Base-by-base conservation (phyloP, 345 rosid species). In the Sisymbrium irio region DNA sequence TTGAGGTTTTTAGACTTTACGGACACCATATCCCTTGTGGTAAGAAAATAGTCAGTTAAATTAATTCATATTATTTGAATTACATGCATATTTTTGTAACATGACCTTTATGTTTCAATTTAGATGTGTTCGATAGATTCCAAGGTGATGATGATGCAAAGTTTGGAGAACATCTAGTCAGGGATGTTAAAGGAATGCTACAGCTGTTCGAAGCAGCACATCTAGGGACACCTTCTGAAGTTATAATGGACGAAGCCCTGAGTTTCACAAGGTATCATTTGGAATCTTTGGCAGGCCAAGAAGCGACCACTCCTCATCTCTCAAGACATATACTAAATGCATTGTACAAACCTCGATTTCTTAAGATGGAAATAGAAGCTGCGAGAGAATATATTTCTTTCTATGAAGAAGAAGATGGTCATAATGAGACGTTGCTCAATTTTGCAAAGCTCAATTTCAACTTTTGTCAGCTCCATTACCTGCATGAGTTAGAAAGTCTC, bases 371-470 rank as follows among this genome's bases (percentile, higher is more conserved):
- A 25, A 0, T 60, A 18, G 39, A 47, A 35, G 13, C 33, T 12
- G 47, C 74, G 22, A 70, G 66, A 70, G 74, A 69, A 46, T 70
- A 70, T 33, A 70, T 70, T 13, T 70, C 74, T 2, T 70, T 15
- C 58, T 70, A 70, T 14, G 66, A 70, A 45, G 49, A 70, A 59
- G 74, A 70, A 59, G 59, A 59, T 59, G 58, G 11, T 6, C 58
- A 20, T 17, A 0, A 70, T 0, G 6, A 46, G 17, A 59, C 22
- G 12, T 11, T 70, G 9, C 66, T 70, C 47, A 59, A 70, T 39
- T 46, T 59, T 71, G 28, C 75, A 22, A 71, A 71, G 39, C 49
- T 71, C 22, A 71, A 37, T 58, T 71, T 59, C 50, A 58, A 46
- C 45, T 60, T 20, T 47, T 45, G 65, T 18, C 75, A 71, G 49